Evolutionary conservation across 208 protist genomes (phyloP), one percentile per base, ranked within the genome.

Genomic region (Trypanosoma lewisi): DNA sequence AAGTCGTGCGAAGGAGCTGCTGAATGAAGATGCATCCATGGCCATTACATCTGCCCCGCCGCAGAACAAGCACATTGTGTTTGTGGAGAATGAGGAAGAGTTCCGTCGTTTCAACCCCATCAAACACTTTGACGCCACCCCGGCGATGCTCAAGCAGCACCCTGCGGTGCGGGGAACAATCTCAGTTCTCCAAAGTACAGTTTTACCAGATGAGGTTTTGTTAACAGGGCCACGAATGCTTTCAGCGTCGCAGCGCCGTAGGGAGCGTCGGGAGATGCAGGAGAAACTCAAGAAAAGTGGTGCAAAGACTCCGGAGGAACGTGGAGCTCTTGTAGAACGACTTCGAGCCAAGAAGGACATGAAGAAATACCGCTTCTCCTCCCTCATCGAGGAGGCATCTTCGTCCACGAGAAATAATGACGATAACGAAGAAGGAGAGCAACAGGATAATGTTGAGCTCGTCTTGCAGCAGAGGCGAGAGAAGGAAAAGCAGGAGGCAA

Each of bases 91-190:
- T 23, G 85, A 92, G n/a, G 85, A 91, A 14, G 82, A 92, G 36
- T 93, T 94, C 55, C 70, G 73, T 27, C 49, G 67, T 42, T 96
- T 96, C 54, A 80, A 89, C 52, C 71, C 90, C 6, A 67, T 82
- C 8, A 77, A 77, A 44, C 72, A 93, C 77, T 93, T 96, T 62
- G 85, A 94, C 63, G 76, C 78, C 14, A 96, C 90, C 5, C 70
- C 73, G 9, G 85, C 91, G 59, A 96, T 96, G 87, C 77, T 96
- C 39, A 73, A 75, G 63, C 76, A 90, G 70, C 87, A 96, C 65
- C 90, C 90, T 0, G 85, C 87, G 1, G 59, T 93, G 36, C 86
- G 90, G 21, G 90, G 90, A 5, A 78, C 33, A 34, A 63, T 90
- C 25, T 76, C 68, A 17, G 73, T 96, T 17, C 63, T 96, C 65